phyloP scores from a whole-genome alignment of 202 grass and related monocot genomes.

The Cymbopogon flexuosus region DNA sequence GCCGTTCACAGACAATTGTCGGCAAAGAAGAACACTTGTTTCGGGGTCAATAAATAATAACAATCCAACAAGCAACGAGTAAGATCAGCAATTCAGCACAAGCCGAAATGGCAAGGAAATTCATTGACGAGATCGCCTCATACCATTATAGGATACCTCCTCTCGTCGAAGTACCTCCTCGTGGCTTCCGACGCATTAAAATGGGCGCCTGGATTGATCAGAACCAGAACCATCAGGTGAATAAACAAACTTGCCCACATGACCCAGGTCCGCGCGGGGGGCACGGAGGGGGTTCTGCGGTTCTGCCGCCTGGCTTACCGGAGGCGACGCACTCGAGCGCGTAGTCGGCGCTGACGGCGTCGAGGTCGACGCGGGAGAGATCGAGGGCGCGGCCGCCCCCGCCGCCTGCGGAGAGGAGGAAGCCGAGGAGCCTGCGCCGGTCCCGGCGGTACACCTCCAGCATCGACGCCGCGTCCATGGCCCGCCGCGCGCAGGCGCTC shows the following conservation, averaged over 20 bases:
- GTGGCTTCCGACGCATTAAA: slow-evolving; percentile 72
- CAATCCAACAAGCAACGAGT: slow-evolving; percentile 11
- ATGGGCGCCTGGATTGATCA: slow-evolving; percentile 36
- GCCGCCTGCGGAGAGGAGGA: slow-evolving; percentile 54
- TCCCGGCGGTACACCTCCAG: slow-evolving; percentile 61
- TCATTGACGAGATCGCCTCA: neutral
- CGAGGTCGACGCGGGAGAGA: slow-evolving; percentile 66
- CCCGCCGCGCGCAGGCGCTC: neutral
- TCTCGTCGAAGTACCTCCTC: slow-evolving; percentile 64
- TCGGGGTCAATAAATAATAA: neutral
- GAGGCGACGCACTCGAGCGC: slow-evolving; percentile 62
- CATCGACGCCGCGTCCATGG: slow-evolving; percentile 45
- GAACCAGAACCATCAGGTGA: slow-evolving; percentile 1
- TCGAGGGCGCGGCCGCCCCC: slow-evolving; percentile 45
- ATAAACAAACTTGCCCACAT: neutral
- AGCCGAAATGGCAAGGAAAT: slow-evolving; percentile 18
- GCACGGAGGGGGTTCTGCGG: neutral
- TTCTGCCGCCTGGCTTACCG: slow-evolving; percentile 27
- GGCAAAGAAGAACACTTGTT: neutral
- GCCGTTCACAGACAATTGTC: neutral
- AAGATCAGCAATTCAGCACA: neutral
- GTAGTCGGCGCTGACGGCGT: slow-evolving; percentile 67
- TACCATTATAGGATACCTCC: slow-evolving; percentile 77
- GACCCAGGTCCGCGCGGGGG: neutral
- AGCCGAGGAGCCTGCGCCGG: slow-evolving; percentile 69